These are phyloP conservation scores for Phaeosphaeria sp. DNA, from an alignment of 2,329 filamentous ascomycete genomes.

Conservation along the genomic window DNA sequence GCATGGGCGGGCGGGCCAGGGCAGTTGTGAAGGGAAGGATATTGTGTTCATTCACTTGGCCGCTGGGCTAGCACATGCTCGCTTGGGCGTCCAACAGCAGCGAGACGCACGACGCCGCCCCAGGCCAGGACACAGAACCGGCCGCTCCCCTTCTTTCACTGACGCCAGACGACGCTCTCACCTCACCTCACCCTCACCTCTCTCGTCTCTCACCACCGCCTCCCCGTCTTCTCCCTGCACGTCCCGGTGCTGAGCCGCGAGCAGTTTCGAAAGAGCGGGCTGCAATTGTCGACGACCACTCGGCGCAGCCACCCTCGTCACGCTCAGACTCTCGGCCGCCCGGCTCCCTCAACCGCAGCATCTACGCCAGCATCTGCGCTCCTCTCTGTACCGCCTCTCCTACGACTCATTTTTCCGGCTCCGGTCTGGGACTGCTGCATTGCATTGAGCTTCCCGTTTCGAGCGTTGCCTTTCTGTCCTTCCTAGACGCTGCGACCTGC, in stretches of 20 bases:
- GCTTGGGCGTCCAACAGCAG: slow-evolving; percentile 1
- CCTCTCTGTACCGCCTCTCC: slow-evolving; percentile 7
- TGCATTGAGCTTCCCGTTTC: slow-evolving; percentile 21
- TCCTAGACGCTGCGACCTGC: slow-evolving; percentile 14
- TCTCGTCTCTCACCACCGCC: slow-evolving; percentile 7
- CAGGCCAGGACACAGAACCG: neutral
- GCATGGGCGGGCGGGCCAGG: slow-evolving; percentile 16
- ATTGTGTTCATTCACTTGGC: slow-evolving; percentile 21
- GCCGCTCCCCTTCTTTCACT: slow-evolving; percentile 11
- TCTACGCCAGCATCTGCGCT: neutral
- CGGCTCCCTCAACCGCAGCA: neutral
- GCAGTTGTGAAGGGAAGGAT: slow-evolving; percentile 29
- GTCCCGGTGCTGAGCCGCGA: slow-evolving; percentile 24
- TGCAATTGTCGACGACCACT: slow-evolving; percentile 13
- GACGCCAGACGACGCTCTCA: slow-evolving; percentile 10
- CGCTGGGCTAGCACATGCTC: slow-evolving; percentile 4
- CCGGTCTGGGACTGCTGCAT: slow-evolving; percentile 12
- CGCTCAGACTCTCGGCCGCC: slow-evolving; percentile 15
- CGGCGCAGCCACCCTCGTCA: slow-evolving; percentile 19
- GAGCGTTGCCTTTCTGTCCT: slow-evolving; percentile 23
- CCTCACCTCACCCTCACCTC: slow-evolving; percentile 11
- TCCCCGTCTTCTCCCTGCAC: slow-evolving; percentile 15
- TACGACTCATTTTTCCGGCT: slow-evolving; percentile 11
- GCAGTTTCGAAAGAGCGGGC: slow-evolving; percentile 26
- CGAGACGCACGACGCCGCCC: neutral